Base-by-base conservation (phyloP, 805 yeast genomes). In the Kazachstania bromeliacearum region DNA sequence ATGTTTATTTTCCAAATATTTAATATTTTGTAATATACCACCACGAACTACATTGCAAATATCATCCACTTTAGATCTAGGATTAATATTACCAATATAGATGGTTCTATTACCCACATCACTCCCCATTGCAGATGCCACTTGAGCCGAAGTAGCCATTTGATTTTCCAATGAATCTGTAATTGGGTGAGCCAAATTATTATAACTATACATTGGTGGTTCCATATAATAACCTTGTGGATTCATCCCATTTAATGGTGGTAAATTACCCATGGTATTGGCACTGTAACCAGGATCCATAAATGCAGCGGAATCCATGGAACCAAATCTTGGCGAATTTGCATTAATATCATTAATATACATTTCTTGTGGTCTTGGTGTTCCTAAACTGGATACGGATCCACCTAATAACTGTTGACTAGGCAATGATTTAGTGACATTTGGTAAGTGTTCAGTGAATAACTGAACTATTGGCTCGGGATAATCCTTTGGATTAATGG, bases 31-130 rank as follows among this genome's bases (percentile, higher is more conserved):
- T 28, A 82, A 64, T 14, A 76, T 59, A n/a, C 94, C 94, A 28
- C 89, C 89, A 47, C 88, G 67, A 20, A 81, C 77, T 31, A 73
- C 75, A 51, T 82, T 82, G 47, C 88, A 82, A 31, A 82, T 70
- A 47, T 82, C 88, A 52, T 80, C 89, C 2, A 73, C 69, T 5
- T 77, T 71, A 1, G 85, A 74, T 34, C 70, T 66, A 7, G 77
- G 72, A 42, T 77, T 79, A 33, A 82, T 62, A 44, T 77, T 77
- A 4, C 84, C 83, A 30, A 82, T 62, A 50, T 75, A 81, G 13
- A 82, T 71, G 1, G 88, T 76, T 53, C 94, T 64, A 51, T 81
- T 82, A 1, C 72, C 75, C 8, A 48, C 39, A 25, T 56, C 60
- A 13, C 53, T 53, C 7, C 59, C 59, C 57, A 56, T 53, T 5